Evolutionary conservation across 345 rosid species (phyloP).

Genomic region (Eucalyptus marginata): DNA sequence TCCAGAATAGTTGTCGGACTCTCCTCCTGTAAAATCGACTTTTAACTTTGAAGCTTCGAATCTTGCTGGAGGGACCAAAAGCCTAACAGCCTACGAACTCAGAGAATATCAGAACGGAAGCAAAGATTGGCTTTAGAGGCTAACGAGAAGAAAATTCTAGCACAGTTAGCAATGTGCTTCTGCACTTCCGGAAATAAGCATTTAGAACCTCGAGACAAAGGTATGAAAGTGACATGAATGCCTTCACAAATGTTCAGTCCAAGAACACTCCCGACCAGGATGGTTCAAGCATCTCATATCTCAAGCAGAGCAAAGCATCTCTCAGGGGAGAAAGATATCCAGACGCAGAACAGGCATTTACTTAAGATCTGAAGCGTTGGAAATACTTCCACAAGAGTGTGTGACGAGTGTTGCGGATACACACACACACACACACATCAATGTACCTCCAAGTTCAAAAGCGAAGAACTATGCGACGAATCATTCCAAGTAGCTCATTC

Average conservation of each 20-base stretch:
- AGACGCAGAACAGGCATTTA: background rate
- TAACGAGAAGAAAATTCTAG: background rate
- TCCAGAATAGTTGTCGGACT: slow-evolving; percentile 21
- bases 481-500: background rate
- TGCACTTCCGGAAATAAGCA: background rate
- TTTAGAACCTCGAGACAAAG: background rate
- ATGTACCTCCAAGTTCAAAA: background rate
- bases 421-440: background rate
- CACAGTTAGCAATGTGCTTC: background rate
- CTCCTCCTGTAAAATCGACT: slow-evolving; percentile 38
- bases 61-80: slow-evolving; percentile 72
- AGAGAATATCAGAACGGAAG: background rate
- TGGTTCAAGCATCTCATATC: background rate
- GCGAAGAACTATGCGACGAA: background rate
- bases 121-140: background rate
- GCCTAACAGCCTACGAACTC: slow-evolving; percentile 46
- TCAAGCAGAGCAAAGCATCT: background rate
- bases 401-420: background rate
- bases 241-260: background rate
- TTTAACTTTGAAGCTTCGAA: slow-evolving; percentile 79
- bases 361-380: background rate
- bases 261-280: background rate
- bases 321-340: background rate
- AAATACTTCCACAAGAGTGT: background rate
- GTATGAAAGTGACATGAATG: background rate